phyloP scores from a whole-genome alignment of 148 eudicot species.

The Rhododendron griersonianum region DNA sequence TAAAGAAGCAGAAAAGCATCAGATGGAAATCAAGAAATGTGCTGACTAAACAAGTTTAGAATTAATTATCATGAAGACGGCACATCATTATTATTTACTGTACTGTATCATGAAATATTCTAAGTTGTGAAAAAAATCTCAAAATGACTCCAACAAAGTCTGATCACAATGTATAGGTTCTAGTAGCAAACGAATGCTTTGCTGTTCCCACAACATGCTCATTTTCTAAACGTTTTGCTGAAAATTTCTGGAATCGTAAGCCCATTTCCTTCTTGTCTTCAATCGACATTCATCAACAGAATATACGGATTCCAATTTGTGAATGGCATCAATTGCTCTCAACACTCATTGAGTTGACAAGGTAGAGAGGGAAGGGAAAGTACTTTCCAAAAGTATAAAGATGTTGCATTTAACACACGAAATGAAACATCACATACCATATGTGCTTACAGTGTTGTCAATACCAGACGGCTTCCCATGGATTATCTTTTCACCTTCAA shows the following conservation, averaged over 20 bases:
- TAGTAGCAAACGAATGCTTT: background rate
- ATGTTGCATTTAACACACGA: background rate
- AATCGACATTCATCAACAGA: background rate
- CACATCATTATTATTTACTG: background rate
- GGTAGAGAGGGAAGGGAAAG: background rate
- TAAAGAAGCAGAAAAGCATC: background rate
- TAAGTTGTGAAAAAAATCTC: background rate
- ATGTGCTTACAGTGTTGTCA: conserved; percentile 97
- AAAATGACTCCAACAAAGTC: background rate
- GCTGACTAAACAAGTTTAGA: background rate
- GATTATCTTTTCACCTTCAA: conserved; percentile 90
- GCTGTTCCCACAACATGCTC: background rate
- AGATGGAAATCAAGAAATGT: background rate
- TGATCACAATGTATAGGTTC: background rate
- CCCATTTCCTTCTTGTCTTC: background rate
- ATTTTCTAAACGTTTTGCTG: background rate
- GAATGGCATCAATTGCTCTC: background rate
- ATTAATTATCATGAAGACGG: background rate
- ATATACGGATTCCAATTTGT: background rate
- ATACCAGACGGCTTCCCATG: conserved; percentile 98
- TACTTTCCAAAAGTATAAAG: background rate
- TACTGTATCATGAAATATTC: background rate
- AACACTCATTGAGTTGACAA: background rate
- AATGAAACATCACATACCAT: conserved; percentile 44
- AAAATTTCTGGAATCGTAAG: background rate